Conservation (phyloP, 768 basidiomycete species). For the Amanita inopinata region DNA sequence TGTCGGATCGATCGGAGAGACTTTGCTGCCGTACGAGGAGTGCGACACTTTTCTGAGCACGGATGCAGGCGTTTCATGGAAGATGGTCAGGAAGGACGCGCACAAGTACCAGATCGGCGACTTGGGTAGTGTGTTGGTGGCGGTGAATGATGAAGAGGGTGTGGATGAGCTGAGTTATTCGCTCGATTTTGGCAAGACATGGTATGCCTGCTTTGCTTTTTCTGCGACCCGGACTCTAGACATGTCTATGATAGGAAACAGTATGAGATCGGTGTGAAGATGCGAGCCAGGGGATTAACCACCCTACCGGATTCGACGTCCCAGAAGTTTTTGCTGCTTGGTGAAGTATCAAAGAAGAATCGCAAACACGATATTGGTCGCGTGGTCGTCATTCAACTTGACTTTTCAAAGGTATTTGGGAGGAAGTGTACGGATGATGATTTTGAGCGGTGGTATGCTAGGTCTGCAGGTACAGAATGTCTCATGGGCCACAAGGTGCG, state of each 20-base stretch:
- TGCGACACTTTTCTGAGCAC: conserved; percentile 90
- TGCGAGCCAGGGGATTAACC: conserved; percentile 70
- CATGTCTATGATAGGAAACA: conserved; percentile 41
- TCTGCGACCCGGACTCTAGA: neutral
- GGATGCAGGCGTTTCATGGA: conserved; percentile 85
- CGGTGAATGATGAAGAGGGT: conserved; percentile 77
- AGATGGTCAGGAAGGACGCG: conserved; percentile 62
- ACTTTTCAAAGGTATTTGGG: conserved; percentile 63
- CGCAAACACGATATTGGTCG: conserved; percentile 41
- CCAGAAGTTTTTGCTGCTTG: conserved; percentile 90
- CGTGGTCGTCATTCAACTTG: conserved; percentile 69
- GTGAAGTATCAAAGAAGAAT: conserved; percentile 57
- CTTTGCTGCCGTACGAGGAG: conserved; percentile 65
- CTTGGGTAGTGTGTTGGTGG: conserved; percentile 67
- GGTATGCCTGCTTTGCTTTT: conserved; percentile 40
- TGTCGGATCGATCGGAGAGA: conserved; percentile 79
- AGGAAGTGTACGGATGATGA: conserved; percentile 64
- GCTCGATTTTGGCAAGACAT: conserved; percentile 70
- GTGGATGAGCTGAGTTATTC: conserved; percentile 69
- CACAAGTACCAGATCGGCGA: conserved; percentile 98
- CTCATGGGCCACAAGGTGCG: conserved; percentile 90
- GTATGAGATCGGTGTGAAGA: conserved; percentile 56
- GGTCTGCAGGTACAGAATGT: conserved; percentile 58
- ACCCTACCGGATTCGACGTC: conserved; percentile 94
- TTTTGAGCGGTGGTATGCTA: conserved; percentile 84